Base-by-base conservation (phyloP, 768 basidiomycete genomes). In the Collybia nuda region DNA sequence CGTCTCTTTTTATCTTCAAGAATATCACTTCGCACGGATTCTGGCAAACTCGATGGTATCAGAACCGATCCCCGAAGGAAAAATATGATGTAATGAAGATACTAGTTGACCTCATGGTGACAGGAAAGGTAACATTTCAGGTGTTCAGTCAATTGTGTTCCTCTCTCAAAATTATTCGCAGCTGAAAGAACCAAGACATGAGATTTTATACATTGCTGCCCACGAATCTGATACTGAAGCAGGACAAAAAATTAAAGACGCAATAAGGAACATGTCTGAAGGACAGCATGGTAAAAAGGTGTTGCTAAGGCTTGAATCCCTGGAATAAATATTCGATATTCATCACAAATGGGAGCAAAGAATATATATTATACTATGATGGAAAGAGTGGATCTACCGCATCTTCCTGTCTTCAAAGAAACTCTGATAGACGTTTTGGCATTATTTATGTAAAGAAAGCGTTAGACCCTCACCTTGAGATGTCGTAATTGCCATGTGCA, bases 401-500 rank as follows among this genome's bases (percentile, higher is more conserved):
- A 84, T 80, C 61, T 90, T 91, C 60, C 90, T 79, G 63, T 93
- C 90, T 67, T 92, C 89, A 63, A 93, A 93, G 76, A 93, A 93
- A 54, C 79, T 79, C 90, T 93, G 55, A 45, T 37, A 47, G 47
- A 22, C 38, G 21, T 49, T 35, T 43, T 44, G 48, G 28, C 19
- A 40, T 26, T 22, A n/a, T 6, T 40, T 2, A 28, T 2, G 38
- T 15, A 28, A 11, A 18, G 23, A 38, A 46, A 47, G 40, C 37
- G 55, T 43, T 29, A 6, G 14, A n/a, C 45, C 69, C 82, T 62
- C 60, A 93, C 91, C 75, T 85, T 90, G 51, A 99, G 74, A 78
- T 98, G 91, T 62, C 90, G 77, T 64, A 97, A 73, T 68, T 98
- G 97, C 95, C 96, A 98, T 24, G 81, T 75, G 60, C 92, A 98